Percentiles rank a stretch among this genome's conserved stretches.
These are phyloP conservation scores for Sparassis latifolia DNA, from an alignment of 1,284 basidiomycete genomes.

Conservation along the genomic window DNA sequence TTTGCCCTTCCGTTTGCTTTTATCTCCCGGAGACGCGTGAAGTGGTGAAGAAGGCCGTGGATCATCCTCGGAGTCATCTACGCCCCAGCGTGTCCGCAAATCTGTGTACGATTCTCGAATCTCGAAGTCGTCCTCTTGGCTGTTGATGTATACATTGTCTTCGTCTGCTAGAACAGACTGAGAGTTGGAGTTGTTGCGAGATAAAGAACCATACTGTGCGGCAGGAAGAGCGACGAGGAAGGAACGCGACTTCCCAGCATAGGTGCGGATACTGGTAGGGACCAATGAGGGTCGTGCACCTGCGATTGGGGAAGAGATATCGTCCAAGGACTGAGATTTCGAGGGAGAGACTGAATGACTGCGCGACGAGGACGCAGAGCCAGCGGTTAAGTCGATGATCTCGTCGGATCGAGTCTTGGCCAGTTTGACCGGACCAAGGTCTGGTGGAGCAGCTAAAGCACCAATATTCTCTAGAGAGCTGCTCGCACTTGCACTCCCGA, in stretches of 20 bases:
- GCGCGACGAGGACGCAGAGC: slow-evolving; percentile 11
- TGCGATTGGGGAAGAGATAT: slow-evolving; percentile 17
- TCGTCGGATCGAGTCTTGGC: slow-evolving; percentile 16
- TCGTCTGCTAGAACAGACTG: slow-evolving; percentile 13
- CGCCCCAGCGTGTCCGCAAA: slow-evolving; percentile 63
- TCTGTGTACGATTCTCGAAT: slow-evolving; percentile 63
- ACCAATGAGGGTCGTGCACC: slow-evolving; percentile 13
- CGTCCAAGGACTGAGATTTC: slow-evolving; percentile 13
- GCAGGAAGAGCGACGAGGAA: slow-evolving; percentile 58
- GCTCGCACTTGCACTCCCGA: slow-evolving; percentile 26
- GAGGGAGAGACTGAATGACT: slow-evolving; percentile 13
- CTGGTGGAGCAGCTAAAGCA: slow-evolving; percentile 24
- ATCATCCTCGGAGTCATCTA: slow-evolving; percentile 70
- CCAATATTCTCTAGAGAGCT: slow-evolving; percentile 12
- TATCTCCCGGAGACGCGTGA: slow-evolving; percentile 22
- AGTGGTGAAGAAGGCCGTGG: slow-evolving; percentile 34
- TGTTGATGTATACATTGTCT: slow-evolving; percentile 14
- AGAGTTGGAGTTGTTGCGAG: slow-evolving; percentile 11
- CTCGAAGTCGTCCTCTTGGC: slow-evolving; percentile 48
- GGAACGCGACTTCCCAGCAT: slow-evolving; percentile 68
- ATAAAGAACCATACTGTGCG: slow-evolving; percentile 19
- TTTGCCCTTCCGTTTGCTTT: slow-evolving; percentile 28
- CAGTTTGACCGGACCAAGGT: slow-evolving; percentile 27
- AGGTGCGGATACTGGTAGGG: slow-evolving; percentile 46
- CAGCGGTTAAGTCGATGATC: slow-evolving; percentile 12